Conservation (phyloP, 129 eudicot species). For the Daucus carota region DH1_v3.0 NC_030387.2:13602001-13602500, state of each 20-base stretch:
- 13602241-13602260: slow-evolving; percentile 10
- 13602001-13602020: background rate
- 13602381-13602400: too few relatives aligned
- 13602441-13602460: too few relatives aligned
- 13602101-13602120: slow-evolving; percentile 33
- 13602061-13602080: slow-evolving; percentile 48
- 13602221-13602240: slow-evolving; percentile 1
- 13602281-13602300: too few relatives aligned
- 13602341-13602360: too few relatives aligned
- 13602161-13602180: slow-evolving; percentile 26
- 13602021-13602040: slow-evolving; percentile 48
- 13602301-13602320: too few relatives aligned
- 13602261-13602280: slow-evolving; percentile 16
- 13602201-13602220: slow-evolving; percentile 22
- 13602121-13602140: background rate
- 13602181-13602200: slow-evolving; percentile 64
- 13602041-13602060: slow-evolving; percentile 68
- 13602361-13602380: too few relatives aligned
- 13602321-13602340: too few relatives aligned
- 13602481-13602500: too few relatives aligned
- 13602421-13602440: too few relatives aligned
- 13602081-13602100: slow-evolving; percentile 48
- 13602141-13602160: background rate
- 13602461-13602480: too few relatives aligned
- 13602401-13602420: too few relatives aligned